These are phyloP conservation scores for Eruca vesicaria DNA, from an alignment of 441 rosid species.

Conservation along the genomic window DNA sequence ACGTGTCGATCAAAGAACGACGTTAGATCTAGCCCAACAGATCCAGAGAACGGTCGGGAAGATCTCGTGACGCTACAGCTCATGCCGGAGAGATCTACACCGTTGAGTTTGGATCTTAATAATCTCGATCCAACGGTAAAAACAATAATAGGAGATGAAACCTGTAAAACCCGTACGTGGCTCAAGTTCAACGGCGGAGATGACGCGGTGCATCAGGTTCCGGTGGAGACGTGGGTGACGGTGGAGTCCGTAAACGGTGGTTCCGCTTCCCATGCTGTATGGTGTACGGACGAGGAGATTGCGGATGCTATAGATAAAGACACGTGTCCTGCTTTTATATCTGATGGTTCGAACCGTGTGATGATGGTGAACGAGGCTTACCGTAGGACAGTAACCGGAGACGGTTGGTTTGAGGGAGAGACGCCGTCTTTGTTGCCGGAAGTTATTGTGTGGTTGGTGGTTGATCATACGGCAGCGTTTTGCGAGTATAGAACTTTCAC, in stretches of 20 bases:
- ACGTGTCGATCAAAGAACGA: conserved; percentile 28
- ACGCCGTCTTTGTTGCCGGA: conserved; percentile 12
- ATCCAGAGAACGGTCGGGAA: conserved; percentile 34
- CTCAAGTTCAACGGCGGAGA: not conserved
- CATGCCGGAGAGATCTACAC: conserved; percentile 47
- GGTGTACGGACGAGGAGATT: conserved; percentile 48
- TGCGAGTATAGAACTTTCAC: conserved; percentile 13
- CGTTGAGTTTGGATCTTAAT: conserved; percentile 19
- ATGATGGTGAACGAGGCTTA: conserved; percentile 68
- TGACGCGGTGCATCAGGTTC: conserved; percentile 6
- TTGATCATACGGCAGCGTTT: conserved; percentile 29
- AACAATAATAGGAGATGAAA: conserved; percentile 12
- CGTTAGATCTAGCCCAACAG: conserved; percentile 22
- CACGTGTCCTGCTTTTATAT: conserved; percentile 66
- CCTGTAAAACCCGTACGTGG: conserved; percentile 21
- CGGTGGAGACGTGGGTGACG: conserved; percentile 65
- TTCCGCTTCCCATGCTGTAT: conserved; percentile 24
- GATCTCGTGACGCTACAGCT: conserved; percentile 55
- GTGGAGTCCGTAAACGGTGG: conserved; percentile 56
- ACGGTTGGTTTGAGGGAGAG: not conserved
- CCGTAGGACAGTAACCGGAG: conserved; percentile 43
- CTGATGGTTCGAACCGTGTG: conserved; percentile 52
- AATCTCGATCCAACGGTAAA: conserved; percentile 15
- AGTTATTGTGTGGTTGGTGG: conserved; percentile 38
- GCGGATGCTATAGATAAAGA: conserved; percentile 46